Conservation (phyloP, 345 rosid genomes). For the Eucalyptus marginata region DNA sequence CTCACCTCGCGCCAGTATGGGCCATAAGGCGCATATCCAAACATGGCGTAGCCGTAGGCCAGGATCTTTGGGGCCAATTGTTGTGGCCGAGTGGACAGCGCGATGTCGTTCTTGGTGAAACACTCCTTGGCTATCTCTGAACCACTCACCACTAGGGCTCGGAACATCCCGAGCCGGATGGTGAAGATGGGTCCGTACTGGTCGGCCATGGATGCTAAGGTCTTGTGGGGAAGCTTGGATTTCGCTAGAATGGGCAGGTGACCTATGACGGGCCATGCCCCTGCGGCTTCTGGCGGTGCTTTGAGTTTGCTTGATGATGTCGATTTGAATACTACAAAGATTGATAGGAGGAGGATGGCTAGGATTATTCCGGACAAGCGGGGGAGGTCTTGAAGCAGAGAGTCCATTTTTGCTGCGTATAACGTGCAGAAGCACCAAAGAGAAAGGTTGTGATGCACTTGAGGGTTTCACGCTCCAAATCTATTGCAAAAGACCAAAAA, state of each 20-base stretch:
- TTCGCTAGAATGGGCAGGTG: conserved; percentile 11
- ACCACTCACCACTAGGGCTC: conserved; percentile 8
- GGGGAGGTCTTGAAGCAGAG: not conserved
- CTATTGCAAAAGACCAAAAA: not conserved
- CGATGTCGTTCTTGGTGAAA: conserved; percentile 15
- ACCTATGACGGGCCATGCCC: conserved; percentile 28
- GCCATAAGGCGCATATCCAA: conserved; percentile 1
- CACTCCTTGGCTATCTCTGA: conserved; percentile 5
- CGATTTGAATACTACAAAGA: not conserved
- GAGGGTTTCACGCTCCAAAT: not conserved
- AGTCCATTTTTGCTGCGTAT: not conserved
- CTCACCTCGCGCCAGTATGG: conserved; percentile 21
- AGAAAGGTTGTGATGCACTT: not conserved
- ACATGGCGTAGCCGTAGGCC: conserved; percentile 6
- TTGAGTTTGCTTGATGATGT: not conserved
- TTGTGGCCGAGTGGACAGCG: conserved; percentile 13
- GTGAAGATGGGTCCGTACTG: conserved; percentile 24
- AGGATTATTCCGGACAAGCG: not conserved
- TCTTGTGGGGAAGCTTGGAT: conserved; percentile 10
- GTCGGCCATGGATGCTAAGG: conserved; percentile 17
- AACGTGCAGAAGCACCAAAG: not conserved
- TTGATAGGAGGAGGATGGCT: not conserved
- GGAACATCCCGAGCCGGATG: conserved; percentile 13
- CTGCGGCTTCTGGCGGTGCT: not conserved
- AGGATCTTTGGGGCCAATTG: not conserved